Evolutionary conservation across 331 rosid genomes (phyloP), one percentile per base, ranked within the genome.

Genomic region (Malus hybrid): DNA sequence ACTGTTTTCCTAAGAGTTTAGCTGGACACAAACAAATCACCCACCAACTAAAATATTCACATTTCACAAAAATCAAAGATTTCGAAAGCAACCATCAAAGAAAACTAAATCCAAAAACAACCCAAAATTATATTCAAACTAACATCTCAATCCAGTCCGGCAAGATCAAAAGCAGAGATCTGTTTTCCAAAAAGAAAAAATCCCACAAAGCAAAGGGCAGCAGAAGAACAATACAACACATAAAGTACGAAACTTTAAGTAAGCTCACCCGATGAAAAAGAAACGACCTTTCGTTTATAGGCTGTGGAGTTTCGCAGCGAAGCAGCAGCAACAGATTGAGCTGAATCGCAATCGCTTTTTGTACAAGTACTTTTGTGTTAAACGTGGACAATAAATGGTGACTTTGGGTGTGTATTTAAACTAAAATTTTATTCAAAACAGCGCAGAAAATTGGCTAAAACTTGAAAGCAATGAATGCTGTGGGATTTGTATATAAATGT

Each of bases 321-420:
- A 60, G 14, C 48, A 69, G 76, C 34, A 55, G 86, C 8, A 52
- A 18, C 22, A 75, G 90, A 88, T 86, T 89, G 82, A 89, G 82
- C 50, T 78, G 86, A 83, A 73, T 82, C 67, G 86, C 32, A 79
- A 79, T 74, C 79, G 64, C 81, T 80, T 78, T 73, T 6, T 72
- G 66, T 42, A 64, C 0, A 52, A 52, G 57, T 52, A 18, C 57
- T 52, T 2, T 1, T 70, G 77, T 56, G 63, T 32, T 78, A 6
- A 56, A 53, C 63, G 70, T 34, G 52, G 29, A 4, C 42, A 6
- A 6, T 24, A 30, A 64, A 64, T 18, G 24, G 68, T 16, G 13
- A 4, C 15, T 28, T 13, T 62, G 66, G 13, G 16, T 64, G 69
- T 64, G 68, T 64, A 33, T 18, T 64, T 58, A 58, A 63, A 29